Evolutionary conservation across 2,329 filamentous ascomycete genomes (phyloP), one percentile per base, ranked within the genome.

Genomic region (Lasiodiplodia sp.): DNA sequence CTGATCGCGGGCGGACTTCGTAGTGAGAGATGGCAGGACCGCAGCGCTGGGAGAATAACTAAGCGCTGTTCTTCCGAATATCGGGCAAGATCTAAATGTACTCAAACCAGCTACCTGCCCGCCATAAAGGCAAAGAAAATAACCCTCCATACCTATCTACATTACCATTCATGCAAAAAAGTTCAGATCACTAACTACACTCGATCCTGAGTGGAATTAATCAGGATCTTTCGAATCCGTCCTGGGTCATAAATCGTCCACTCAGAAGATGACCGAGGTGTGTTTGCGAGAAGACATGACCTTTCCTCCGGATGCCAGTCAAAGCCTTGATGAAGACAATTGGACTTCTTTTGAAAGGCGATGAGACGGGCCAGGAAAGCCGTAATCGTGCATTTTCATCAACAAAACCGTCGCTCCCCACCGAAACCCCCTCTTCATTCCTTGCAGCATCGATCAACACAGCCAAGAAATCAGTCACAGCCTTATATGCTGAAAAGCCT

Each of bases 231-330:
- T 40, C 12, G 11, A 40, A 40, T 14, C 12, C 37, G 37, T 55
- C 34, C 12, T 66, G 34, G 8, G 53, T 58, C 65, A 67, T 38
- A 1, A 57, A 7, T 2, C 12, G 10, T 1, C 52, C 65, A 6
- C 40, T 25, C 3, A 57, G 5, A 3, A 67, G 11, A 23, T 57
- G 53, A 7, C 65, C 65, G 1, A 67, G 5, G 14, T 67, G 65
- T 4, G 53, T 67, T 18, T 51, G 38, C 21, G 52, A 31, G 18
- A 58, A 67, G 2, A 34, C 18, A 23, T 51, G 31, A 7, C 65
- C 65, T 44, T 67, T 58, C 18, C 65, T 55, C 25, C 65, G 38
- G 21, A 67, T 58, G 2, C 53, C 65, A 1, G 34, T 38, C 53
- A 67, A 51, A 12, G 53, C 40, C n/a, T 49, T 58, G 16, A 67